A percentile compares a stretch with the other conserved stretches of the same genome.
phyloP scores from a whole-genome alignment of 2,329 filamentous ascomycete genomes.

The Pseudogymnoascus pannorum region DNA sequence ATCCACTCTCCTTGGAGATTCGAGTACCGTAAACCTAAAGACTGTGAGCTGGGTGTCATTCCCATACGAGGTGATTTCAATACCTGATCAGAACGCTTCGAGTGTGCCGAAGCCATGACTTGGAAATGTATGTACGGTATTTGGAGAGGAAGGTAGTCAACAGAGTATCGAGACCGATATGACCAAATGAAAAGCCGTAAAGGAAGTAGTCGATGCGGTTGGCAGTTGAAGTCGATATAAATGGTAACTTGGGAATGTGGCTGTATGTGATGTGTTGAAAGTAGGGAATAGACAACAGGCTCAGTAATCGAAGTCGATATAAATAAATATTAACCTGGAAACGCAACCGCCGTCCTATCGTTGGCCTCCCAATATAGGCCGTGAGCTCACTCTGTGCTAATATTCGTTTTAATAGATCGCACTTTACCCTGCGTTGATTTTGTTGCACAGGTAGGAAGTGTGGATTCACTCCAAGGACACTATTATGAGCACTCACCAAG shows the following conservation, averaged over 20 bases:
- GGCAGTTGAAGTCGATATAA: not conserved
- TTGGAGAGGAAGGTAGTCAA: not conserved
- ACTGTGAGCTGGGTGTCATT: not conserved
- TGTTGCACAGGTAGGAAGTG: not conserved
- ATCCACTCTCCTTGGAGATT: slow-evolving; percentile 34
- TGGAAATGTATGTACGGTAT: not conserved
- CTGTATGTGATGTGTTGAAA: not conserved
- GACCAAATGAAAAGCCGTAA: not conserved
- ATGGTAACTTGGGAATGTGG: not conserved
- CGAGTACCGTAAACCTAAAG: slow-evolving; percentile 23
- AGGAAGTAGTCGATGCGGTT: not conserved
- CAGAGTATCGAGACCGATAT: not conserved
- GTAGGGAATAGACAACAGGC: not conserved
- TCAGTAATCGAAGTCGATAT: not conserved
- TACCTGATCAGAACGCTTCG: not conserved
- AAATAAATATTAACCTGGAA: not conserved
- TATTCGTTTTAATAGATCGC: not conserved
- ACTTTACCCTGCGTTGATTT: not conserved
- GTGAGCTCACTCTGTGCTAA: not conserved
- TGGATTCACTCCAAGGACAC: not conserved
- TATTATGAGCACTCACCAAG: not conserved
- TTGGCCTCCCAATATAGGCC: not conserved
- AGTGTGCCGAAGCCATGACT: not conserved
- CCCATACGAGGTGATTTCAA: not conserved
- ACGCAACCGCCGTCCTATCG: not conserved